Evolutionary conservation across 1,284 basidiomycete genomes (phyloP).

Genomic region (Fomes fomentarius): DNA sequence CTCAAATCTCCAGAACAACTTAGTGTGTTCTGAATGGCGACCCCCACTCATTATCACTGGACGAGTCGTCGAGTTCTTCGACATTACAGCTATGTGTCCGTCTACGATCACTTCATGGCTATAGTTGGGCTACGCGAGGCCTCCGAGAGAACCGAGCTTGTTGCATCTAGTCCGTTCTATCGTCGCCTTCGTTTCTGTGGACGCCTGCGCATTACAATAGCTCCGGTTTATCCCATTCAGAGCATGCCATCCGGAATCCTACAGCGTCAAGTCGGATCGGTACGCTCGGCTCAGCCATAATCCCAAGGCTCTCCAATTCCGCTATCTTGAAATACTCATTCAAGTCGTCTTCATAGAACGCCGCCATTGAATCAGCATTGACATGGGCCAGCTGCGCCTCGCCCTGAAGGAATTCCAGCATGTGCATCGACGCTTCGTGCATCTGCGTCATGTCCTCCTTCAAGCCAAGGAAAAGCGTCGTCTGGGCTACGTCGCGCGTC

Average conservation of each 20-base stretch:
- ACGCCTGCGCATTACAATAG: not conserved
- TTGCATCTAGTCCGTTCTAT: constrained; percentile 8
- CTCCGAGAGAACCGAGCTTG: constrained; percentile 4
- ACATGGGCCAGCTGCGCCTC: constrained; percentile 14
- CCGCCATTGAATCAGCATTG: constrained; percentile 4
- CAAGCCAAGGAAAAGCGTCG: constrained; percentile 11
- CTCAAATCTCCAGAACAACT: no score
- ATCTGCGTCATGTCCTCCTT: constrained; percentile 7
- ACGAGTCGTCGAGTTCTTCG: not conserved
- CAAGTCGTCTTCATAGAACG: constrained; percentile 12
- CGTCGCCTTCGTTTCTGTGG: constrained; percentile 2
- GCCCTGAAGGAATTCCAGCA: constrained; percentile 14
- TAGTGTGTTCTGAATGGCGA: no score
- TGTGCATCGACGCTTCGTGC: constrained; percentile 3
- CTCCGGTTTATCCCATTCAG: constrained; percentile 16
- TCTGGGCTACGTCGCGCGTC: constrained; percentile 10
- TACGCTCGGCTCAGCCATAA: not conserved
- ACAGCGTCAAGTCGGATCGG: constrained; percentile 15
- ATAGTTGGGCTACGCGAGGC: not conserved
- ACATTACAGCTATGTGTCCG: not conserved
- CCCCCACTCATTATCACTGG: not conserved
- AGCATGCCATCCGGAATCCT: constrained; percentile 20
- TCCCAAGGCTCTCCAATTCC: not conserved
- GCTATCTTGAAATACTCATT: not conserved
- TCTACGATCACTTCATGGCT: constrained; percentile 1